A percentile compares a stretch with the other conserved stretches of the same genome.
Evolutionary conservation across 805 yeast species (phyloP).

Genomic region (Metschnikowia proteae): DNA sequence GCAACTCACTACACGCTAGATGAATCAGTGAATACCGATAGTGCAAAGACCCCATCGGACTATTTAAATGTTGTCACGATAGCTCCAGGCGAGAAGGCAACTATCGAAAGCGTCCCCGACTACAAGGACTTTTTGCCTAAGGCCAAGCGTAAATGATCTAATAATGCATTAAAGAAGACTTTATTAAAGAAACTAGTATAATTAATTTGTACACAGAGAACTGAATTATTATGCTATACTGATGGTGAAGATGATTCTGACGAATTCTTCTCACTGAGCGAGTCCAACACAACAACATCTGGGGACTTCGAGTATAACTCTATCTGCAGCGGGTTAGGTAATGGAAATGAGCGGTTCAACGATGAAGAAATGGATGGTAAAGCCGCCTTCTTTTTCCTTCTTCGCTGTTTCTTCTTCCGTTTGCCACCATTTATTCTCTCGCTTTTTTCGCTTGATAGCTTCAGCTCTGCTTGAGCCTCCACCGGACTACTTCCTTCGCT

Average conservation of each 20-base stretch:
- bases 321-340: constrained; percentile 18
- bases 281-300: constrained; percentile 15
- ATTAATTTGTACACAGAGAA: background rate
- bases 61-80: constrained; percentile 48
- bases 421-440: background rate
- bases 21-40: constrained; percentile 13
- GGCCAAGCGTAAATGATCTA: background rate
- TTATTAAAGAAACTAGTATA: background rate
- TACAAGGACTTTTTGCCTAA: constrained; percentile 30
- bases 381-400: constrained; percentile 5
- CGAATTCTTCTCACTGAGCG: background rate
- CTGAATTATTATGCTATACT: background rate
- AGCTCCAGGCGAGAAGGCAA: constrained; percentile 35
- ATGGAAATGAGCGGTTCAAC: constrained; percentile 17
- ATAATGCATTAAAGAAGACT: background rate
- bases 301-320: constrained; percentile 15
- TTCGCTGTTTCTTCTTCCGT: constrained; percentile 1
- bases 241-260: constrained; percentile 4
- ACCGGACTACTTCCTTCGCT: background rate
- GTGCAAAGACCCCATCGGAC: constrained; percentile 32
- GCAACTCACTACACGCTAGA: constrained; percentile 9
- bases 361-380: constrained; percentile 15
- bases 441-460: background rate
- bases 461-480: background rate
- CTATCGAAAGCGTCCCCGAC: constrained; percentile 42